Percentiles rank a stretch among this genome's conserved stretches.
These are phyloP conservation scores for Aspergillus intermedius DNA, from an alignment of 2,329 filamentous ascomycete species.

Conservation along the genomic window DNA sequence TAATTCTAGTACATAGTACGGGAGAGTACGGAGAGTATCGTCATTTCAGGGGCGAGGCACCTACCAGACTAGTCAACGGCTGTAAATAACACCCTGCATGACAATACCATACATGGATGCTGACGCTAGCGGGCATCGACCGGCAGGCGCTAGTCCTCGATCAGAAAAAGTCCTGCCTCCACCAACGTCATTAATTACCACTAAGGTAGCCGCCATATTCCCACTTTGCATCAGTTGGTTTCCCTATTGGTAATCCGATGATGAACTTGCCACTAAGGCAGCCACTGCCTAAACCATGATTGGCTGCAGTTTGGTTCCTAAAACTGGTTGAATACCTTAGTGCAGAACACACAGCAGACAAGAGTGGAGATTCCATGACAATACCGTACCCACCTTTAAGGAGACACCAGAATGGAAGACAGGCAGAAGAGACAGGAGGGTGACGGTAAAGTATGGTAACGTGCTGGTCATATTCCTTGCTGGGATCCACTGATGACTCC, in stretches of 20 bases:
- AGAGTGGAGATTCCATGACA: conserved; percentile 3
- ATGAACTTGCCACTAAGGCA: conserved; percentile 15
- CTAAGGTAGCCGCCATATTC: conserved; percentile 4
- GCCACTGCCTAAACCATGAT: conserved; percentile 11
- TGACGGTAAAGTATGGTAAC: conserved; percentile 2
- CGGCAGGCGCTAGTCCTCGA: conserved; percentile 2
- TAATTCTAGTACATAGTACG: background rate
- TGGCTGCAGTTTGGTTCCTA: conserved; percentile 8
- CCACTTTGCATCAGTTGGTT: background rate
- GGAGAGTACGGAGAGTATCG: background rate
- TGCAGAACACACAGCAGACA: conserved; percentile 4
- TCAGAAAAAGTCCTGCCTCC: background rate
- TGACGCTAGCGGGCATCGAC: conserved; percentile 6
- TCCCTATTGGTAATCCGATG: conserved; percentile 9
- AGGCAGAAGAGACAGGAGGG: background rate
- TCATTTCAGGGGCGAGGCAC: background rate
- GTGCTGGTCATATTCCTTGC: conserved; percentile 7
- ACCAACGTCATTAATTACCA: conserved; percentile 1
- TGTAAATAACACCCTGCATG: background rate
- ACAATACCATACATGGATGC: background rate
- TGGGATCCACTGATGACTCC: conserved; percentile 17
- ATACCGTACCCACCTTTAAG: background rate
- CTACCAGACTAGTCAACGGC: background rate
- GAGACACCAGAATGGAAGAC: background rate
- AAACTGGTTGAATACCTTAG: conserved; percentile 17